Evolutionary conservation across 1,284 basidiomycete species (phyloP), one percentile per base, ranked within the genome.

Genomic region (Apiotrichum gamsii): DNA sequence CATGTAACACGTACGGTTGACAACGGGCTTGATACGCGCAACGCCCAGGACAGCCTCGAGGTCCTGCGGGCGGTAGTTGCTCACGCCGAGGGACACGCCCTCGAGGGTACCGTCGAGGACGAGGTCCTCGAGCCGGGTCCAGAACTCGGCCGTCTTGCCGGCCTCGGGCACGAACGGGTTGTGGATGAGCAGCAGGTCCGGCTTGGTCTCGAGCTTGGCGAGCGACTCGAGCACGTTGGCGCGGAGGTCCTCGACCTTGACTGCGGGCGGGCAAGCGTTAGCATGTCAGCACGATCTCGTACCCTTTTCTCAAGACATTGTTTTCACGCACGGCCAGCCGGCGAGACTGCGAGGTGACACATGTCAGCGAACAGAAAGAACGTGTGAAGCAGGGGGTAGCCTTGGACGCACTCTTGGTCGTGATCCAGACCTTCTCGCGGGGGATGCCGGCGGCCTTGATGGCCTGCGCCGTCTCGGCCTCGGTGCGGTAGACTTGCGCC

Each of bases 11-110:
- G 59, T 49, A 72, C 68, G 53, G 65, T 90, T 89, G 6, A 84
- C 79, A 8, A 80, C 80, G 0, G 87, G 87, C n/a, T 77, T 64
- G 42, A 86, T 71, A 21, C 73, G 78, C 3, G 80, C 83, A 2
- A 62, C 58, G 29, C 49, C 46, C 13, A 69, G 35, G 4, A 70
- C 55, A 19, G 52, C 60, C 34, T 71, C 51, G 24, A 71, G 38
- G 44, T 72, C 69, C 48, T 62, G 54, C 2, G 67, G 55, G 15
- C 67, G 58, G 47, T 66, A 73, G 57, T 72, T 71, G 44, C 54
- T 58, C 9, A 73, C 63, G 18, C 69, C 72, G 43, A 73, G 57
- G 11, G 54, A 59, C 45, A 61, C 76, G n/a, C 84, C 61, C 42
- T 60, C 84, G 58, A 88, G 83, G 6, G 74, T 74, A n/a, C 81